Evolutionary conservation across 306 rosid species (phyloP).

Genomic region (Elaeagnus macrophylla): DNA sequence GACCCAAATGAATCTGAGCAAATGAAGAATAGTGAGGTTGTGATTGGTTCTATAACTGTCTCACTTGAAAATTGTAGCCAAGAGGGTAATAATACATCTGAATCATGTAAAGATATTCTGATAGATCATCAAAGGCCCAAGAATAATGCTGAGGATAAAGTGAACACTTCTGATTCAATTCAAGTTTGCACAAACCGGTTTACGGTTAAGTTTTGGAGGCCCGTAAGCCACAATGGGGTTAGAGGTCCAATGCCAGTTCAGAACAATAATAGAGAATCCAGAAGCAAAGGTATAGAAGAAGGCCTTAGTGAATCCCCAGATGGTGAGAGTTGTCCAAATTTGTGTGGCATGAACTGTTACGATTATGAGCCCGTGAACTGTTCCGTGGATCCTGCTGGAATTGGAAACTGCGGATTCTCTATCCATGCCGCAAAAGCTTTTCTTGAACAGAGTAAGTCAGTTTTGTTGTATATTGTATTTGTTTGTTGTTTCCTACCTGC

Average conservation of each 20-base stretch:
- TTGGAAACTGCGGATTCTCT: constrained; percentile 23
- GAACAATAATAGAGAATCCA: constrained; percentile 28
- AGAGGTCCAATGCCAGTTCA: constrained; percentile 32
- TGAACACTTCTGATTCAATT: constrained; percentile 31
- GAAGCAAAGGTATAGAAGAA: constrained; percentile 25
- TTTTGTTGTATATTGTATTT: neutral
- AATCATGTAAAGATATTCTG: constrained; percentile 25
- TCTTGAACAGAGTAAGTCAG: constrained; percentile 55
- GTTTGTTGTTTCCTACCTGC: neutral
- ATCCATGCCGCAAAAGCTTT: constrained; percentile 44
- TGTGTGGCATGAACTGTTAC: constrained; percentile 21
- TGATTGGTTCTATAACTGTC: constrained; percentile 79
- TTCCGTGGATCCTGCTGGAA: constrained; percentile 19
- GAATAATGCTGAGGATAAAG: constrained; percentile 34
- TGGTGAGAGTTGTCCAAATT: constrained; percentile 26
- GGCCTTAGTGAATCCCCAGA: constrained; percentile 21
- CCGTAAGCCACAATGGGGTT: constrained; percentile 36
- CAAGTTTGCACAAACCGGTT: constrained; percentile 28
- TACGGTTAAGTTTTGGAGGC: constrained; percentile 49
- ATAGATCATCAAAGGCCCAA: constrained; percentile 33
- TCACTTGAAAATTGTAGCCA: constrained; percentile 38
- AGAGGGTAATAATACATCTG: constrained; percentile 27
- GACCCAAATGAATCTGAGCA: constrained; percentile 21
- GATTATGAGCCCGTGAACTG: constrained; percentile 14
- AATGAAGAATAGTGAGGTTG: constrained; percentile 44